These are phyloP conservation scores for Sphaerulina vaccinii DNA, from an alignment of 2,329 filamentous ascomycete genomes.

Conservation along the genomic window DNA sequence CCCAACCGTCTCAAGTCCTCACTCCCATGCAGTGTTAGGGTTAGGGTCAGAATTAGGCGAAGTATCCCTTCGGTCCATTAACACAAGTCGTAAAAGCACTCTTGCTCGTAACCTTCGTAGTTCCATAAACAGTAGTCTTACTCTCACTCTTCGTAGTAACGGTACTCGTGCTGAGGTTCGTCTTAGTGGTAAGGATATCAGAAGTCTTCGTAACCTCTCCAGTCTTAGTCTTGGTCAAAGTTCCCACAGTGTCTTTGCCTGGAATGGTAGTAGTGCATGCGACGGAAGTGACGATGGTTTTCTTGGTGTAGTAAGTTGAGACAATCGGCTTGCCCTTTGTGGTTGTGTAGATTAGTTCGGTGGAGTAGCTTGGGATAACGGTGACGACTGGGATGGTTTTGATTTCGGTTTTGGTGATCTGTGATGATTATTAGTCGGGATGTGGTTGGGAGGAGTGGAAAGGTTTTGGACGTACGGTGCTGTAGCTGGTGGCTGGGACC, in stretches of 20 bases:
- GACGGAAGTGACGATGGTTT: slow-evolving; percentile 9
- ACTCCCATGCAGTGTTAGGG: not conserved
- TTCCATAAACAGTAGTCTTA: slow-evolving; percentile 8
- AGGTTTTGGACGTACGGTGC: not conserved
- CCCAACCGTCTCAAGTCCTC: not conserved
- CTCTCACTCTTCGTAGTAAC: slow-evolving; percentile 6
- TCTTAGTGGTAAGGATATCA: slow-evolving; percentile 1
- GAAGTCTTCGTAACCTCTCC: too few relatives aligned
- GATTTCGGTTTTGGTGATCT: slow-evolving; percentile 9
- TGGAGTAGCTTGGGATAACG: slow-evolving; percentile 9
- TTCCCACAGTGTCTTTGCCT: slow-evolving; percentile 1
- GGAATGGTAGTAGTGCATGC: slow-evolving; percentile 4
- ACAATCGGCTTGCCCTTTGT: slow-evolving; percentile 2
- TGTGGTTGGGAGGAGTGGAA: not conserved
- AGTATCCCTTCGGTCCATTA: slow-evolving; percentile 12
- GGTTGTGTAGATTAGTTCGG: not conserved
- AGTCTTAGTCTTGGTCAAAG: slow-evolving; percentile 6
- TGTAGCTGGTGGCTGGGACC: slow-evolving; percentile 13
- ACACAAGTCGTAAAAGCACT: slow-evolving; percentile 10
- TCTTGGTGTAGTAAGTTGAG: not conserved
- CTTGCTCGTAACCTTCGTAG: slow-evolving; percentile 5
- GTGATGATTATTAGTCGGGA: not conserved
- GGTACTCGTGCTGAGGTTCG: slow-evolving; percentile 4
- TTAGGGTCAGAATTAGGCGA: slow-evolving; percentile 1
- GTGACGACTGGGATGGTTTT: slow-evolving; percentile 14